A percentile compares a stretch with the other conserved stretches of the same genome.
These are phyloP conservation scores for Didymella keratinophila DNA, from an alignment of 2,329 filamentous ascomycete genomes.

Conservation along the genomic window DNA sequence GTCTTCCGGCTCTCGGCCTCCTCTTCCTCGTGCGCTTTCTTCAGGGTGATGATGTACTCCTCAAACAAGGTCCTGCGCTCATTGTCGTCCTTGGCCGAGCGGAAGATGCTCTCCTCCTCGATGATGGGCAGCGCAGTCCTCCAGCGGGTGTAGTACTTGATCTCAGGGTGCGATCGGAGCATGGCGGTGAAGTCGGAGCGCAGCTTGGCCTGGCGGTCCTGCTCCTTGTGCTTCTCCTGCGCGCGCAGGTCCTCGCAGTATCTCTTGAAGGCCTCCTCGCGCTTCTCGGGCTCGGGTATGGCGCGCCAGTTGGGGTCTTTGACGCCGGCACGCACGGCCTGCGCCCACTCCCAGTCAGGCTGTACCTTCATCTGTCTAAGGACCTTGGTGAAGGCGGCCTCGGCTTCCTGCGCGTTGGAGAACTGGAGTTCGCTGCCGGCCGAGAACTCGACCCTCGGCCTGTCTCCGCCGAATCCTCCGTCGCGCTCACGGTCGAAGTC, in stretches of 20 bases:
- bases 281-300: slow-evolving; percentile 89
- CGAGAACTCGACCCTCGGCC: slow-evolving; percentile 44
- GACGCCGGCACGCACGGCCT: slow-evolving; percentile 83
- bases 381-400: slow-evolving; percentile 90
- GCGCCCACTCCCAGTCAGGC: slow-evolving; percentile 91
- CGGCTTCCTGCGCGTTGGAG: slow-evolving; percentile 77
- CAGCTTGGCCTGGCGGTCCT: slow-evolving; percentile 90
- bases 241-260: slow-evolving; percentile 88
- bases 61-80: slow-evolving; percentile 92
- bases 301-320: slow-evolving; percentile 93
- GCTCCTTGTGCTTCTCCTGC: slow-evolving; percentile 93
- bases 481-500: slow-evolving; percentile 54
- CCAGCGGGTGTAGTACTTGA: slow-evolving; percentile 96
- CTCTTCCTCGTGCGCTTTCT: slow-evolving; percentile 78
- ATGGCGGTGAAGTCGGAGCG: slow-evolving; percentile 94
- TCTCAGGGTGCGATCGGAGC: slow-evolving; percentile 95
- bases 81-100: slow-evolving; percentile 84
- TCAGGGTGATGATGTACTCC: slow-evolving; percentile 87
- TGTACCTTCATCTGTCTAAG: slow-evolving; percentile 85
- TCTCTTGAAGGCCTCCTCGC: slow-evolving; percentile 91
- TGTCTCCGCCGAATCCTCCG: slow-evolving; percentile 52
- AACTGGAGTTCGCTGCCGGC: slow-evolving; percentile 63
- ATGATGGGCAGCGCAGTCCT: slow-evolving; percentile 94
- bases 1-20: slow-evolving; percentile 76
- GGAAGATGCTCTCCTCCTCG: slow-evolving; percentile 93